Evolutionary conservation across 768 basidiomycete genomes (phyloP).

Genomic region (Serendipita sp.): DNA sequence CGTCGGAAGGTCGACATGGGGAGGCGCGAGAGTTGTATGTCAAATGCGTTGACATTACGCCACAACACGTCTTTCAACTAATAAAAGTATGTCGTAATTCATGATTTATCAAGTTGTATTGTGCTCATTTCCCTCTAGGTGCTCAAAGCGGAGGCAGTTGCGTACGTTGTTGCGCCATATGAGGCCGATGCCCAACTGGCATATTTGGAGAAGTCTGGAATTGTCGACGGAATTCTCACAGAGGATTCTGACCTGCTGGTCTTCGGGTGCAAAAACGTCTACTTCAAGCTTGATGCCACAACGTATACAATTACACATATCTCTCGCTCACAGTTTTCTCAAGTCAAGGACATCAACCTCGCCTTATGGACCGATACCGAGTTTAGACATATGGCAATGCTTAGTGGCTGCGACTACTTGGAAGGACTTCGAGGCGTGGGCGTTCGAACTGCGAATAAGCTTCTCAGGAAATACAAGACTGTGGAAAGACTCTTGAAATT

Average conservation of each 20-base stretch:
- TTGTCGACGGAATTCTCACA: slow-evolving; percentile 84
- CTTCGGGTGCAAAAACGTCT: slow-evolving; percentile 82
- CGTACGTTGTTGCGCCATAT: slow-evolving; percentile 90
- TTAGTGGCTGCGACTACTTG: slow-evolving; percentile 87
- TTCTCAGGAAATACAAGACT: slow-evolving; percentile 74
- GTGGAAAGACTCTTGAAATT: slow-evolving; percentile 68
- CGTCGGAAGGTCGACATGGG: slow-evolving; percentile 57
- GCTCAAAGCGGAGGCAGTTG: slow-evolving; percentile 59
- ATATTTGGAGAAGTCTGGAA: slow-evolving; percentile 66
- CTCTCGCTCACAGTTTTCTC: slow-evolving; percentile 46
- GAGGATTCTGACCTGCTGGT: slow-evolving; percentile 97
- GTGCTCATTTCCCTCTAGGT: slow-evolving; percentile 37
- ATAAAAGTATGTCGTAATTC: slow-evolving; percentile 53
- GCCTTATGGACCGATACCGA: slow-evolving; percentile 79
- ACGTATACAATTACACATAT: slow-evolving; percentile 51
- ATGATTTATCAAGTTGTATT: background rate
- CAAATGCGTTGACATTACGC: slow-evolving; percentile 89
- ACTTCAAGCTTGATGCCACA: slow-evolving; percentile 79
- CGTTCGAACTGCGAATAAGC: slow-evolving; percentile 75
- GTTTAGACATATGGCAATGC: slow-evolving; percentile 85
- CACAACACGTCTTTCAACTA: slow-evolving; percentile 92
- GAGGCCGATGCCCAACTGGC: slow-evolving; percentile 97
- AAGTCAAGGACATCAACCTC: slow-evolving; percentile 53
- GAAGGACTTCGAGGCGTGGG: slow-evolving; percentile 84
- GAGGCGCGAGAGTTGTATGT: slow-evolving; percentile 80